A percentile compares a stretch with the other conserved stretches of the same genome.
Conservation (phyloP, 495 filamentous ascomycete genomes). For the Talaromyces proteolyticus region DNA sequence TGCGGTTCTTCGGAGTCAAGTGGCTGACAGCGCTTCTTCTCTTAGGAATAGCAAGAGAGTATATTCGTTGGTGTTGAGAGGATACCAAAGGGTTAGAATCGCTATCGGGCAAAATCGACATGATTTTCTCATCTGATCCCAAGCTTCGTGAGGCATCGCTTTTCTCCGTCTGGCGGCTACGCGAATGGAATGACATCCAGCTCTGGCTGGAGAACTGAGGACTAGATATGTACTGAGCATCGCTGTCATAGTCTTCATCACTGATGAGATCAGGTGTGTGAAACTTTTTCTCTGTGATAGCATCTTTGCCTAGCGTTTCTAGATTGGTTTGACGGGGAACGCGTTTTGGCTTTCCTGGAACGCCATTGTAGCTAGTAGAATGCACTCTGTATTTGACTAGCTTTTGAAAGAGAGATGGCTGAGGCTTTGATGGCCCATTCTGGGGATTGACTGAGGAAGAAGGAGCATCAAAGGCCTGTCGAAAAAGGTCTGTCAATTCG, state of each 20-base stretch:
- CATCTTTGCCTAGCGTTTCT: not conserved
- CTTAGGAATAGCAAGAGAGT: conserved; percentile 2
- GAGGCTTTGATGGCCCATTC: not conserved
- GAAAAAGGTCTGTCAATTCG: not conserved
- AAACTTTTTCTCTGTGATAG: not conserved
- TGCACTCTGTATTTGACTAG: not conserved
- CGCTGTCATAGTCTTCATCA: conserved; percentile 39
- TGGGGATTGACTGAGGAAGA: not conserved
- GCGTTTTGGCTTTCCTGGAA: not conserved
- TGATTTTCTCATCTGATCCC: not conserved
- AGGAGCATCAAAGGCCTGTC: not conserved
- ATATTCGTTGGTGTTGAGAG: not conserved
- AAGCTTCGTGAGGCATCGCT: not conserved
- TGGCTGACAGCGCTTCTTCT: not conserved
- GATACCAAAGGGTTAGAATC: not conserved
- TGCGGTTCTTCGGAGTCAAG: not conserved
- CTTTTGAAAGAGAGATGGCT: not conserved
- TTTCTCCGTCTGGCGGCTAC: not conserved
- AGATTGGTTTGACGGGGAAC: not conserved
- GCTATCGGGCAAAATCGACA: not conserved
- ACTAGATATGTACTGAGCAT: conserved; percentile 33
- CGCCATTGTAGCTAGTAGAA: not conserved
- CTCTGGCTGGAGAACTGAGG: conserved; percentile 14
- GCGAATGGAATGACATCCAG: not conserved
- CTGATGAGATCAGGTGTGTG: conserved; percentile 28